These are phyloP conservation scores for Scalesia atractyloides DNA, from an alignment of 129 eudicot genomes.

Conservation along the genomic window DNA sequence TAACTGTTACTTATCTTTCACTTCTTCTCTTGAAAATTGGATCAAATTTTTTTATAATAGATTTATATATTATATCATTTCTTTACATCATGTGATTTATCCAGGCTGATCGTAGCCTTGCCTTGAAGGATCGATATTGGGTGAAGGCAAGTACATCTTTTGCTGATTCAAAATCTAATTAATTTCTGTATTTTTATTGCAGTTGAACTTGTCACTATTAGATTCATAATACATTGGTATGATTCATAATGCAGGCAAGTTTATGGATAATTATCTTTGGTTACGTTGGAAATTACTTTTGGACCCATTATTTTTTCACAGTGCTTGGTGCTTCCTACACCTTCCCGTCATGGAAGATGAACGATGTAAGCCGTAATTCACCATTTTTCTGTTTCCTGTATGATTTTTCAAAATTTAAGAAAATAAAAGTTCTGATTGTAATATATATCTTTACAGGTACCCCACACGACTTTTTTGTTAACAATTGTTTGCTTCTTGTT, in stretches of 20 bases:
- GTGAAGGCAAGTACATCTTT: conserved; percentile 66
- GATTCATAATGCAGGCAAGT: conserved; percentile 64
- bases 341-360: conserved; percentile 98
- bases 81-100: conserved; percentile 28
- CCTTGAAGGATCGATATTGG: conserved; percentile 92
- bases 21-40: not conserved
- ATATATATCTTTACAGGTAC: conserved; percentile 55
- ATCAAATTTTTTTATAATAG: not conserved
- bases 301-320: conserved; percentile 98
- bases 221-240: conserved; percentile 3
- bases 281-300: conserved; percentile 93
- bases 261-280: conserved; percentile 81
- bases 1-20: not conserved
- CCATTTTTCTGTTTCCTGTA: not conserved
- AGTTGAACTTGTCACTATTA: not conserved
- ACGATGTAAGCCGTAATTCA: conserved; percentile 52
- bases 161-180: not conserved
- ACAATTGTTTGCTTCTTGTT: conserved; percentile 86
- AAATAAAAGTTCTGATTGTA: not conserved
- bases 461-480: conserved; percentile 91
- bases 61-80: not conserved
- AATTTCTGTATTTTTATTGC: not conserved
- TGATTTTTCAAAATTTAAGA: not conserved
- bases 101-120: conserved; percentile 66
- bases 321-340: conserved; percentile 96